These are phyloP conservation scores for Xylaria sp. DNA, from an alignment of 2,329 filamentous ascomycete species.

Conservation along the genomic window DNA sequence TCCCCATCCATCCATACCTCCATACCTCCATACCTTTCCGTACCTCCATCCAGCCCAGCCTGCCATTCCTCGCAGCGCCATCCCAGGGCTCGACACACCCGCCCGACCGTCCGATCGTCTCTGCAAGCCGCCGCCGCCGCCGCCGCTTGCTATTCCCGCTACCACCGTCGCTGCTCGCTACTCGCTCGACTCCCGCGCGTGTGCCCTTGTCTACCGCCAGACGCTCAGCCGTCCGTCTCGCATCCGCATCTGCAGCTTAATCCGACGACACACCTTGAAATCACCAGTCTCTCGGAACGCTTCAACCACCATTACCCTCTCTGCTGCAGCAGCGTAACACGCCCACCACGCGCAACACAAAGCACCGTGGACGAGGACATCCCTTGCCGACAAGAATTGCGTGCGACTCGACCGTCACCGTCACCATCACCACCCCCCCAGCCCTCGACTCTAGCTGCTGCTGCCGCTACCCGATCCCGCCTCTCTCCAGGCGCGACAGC, in stretches of 20 bases:
- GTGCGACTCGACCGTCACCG: slow-evolving; percentile 16
- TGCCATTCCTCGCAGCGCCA: slow-evolving; percentile 7
- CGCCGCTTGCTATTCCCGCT: slow-evolving; percentile 24
- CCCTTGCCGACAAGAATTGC: neutral
- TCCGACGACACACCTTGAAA: slow-evolving; percentile 25
- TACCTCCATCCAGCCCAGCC: neutral
- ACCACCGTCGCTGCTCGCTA: slow-evolving; percentile 1
- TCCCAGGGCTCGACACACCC: slow-evolving; percentile 18
- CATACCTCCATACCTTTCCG: neutral
- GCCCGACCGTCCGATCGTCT: slow-evolving; percentile 33
- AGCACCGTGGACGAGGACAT: no score
- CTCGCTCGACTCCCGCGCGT: slow-evolving; percentile 29
- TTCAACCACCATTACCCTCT: neutral
- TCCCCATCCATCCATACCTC: neutral
- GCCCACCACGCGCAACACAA: slow-evolving; percentile 1
- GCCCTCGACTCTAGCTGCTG: slow-evolving; percentile 5
- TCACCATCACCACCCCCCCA: neutral
- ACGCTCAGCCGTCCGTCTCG: neutral
- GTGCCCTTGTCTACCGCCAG: slow-evolving; percentile 10
- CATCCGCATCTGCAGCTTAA: slow-evolving; percentile 24
- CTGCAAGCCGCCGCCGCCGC: slow-evolving; percentile 30
- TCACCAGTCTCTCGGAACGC: neutral
- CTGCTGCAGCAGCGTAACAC: neutral
- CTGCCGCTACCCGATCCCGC: slow-evolving; percentile 18
- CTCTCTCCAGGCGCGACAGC: slow-evolving; percentile 27